These are phyloP conservation scores for Scedosporium apiospermum DNA, from an alignment of 2,329 filamentous ascomycete species.

Conservation along the genomic window DNA sequence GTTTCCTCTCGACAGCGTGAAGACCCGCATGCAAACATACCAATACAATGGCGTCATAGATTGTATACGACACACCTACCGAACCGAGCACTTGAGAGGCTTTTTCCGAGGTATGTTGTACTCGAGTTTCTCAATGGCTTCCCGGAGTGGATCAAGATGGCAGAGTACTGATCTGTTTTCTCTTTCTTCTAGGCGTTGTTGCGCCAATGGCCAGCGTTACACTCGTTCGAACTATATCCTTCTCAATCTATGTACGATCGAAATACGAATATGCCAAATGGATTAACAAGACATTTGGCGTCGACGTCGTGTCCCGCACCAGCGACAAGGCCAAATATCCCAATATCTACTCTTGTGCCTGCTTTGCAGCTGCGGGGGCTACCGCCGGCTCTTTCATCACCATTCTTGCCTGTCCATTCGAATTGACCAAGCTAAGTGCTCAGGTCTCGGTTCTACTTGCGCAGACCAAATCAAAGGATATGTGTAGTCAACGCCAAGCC, in stretches of 20 bases:
- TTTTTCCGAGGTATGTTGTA: slow-evolving; percentile 65
- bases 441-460: slow-evolving; percentile 76
- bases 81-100: slow-evolving; percentile 59
- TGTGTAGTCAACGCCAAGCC: slow-evolving; percentile 40
- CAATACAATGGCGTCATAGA: slow-evolving; percentile 65
- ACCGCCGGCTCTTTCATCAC: slow-evolving; percentile 74
- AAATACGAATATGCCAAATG: slow-evolving; percentile 65
- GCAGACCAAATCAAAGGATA: slow-evolving; percentile 14
- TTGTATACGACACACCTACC: slow-evolving; percentile 68
- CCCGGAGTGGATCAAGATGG: neutral
- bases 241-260: slow-evolving; percentile 69
- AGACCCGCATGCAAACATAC: slow-evolving; percentile 85
- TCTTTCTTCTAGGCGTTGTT: slow-evolving; percentile 48
- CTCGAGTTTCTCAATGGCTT: neutral
- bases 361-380: slow-evolving; percentile 69
- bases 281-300: slow-evolving; percentile 56
- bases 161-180: neutral
- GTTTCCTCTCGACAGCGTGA: slow-evolving; percentile 84
- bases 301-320: slow-evolving; percentile 65
- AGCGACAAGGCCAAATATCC: slow-evolving; percentile 63
- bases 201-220: slow-evolving; percentile 75
- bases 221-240: slow-evolving; percentile 66
- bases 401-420: slow-evolving; percentile 75
- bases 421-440: slow-evolving; percentile 80
- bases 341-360: slow-evolving; percentile 61